Conservation (phyloP, 176 grass and related monocot species). For the Musa beccarii region DNA sequence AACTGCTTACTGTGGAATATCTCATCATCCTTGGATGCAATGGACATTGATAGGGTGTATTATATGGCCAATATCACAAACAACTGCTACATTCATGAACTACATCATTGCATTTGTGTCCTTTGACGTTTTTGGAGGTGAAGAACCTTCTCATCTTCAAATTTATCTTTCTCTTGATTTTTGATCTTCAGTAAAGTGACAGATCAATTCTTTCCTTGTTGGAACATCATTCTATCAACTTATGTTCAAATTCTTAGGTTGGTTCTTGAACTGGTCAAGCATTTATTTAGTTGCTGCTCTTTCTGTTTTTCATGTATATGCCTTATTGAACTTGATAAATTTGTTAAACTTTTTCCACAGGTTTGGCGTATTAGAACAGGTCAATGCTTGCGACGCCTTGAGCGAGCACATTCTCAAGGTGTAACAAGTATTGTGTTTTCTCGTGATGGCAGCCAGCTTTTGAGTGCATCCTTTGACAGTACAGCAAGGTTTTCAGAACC, state of each 20-base stretch:
- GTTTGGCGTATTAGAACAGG: conserved; percentile 97
- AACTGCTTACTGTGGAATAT: too few species aligned
- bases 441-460: conserved; percentile 85
- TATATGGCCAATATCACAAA: not conserved
- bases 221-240: not conserved
- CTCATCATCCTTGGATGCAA: too few species aligned
- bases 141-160: not conserved
- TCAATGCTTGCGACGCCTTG: conserved; percentile 81
- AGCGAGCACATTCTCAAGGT: conserved; percentile 74
- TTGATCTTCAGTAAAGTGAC: not conserved
- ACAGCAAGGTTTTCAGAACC: conserved; percentile 64
- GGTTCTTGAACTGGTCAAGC: too few species aligned
- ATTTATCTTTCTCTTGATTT: not conserved
- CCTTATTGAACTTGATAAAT: not conserved
- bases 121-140: not conserved
- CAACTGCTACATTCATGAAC: not conserved
- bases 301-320: not conserved
- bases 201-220: not conserved
- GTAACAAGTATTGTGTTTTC: conserved; percentile 95
- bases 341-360: conserved; percentile 23
- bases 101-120: not conserved
- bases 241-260: not conserved
- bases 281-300: too few species aligned
- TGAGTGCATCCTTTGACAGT: conserved; percentile 94
- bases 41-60: too few species aligned